Percentiles rank a stretch among this genome's conserved stretches.
Evolutionary conservation across 192 early-diverging fungal genomes (phyloP).

Genomic region (Irineochytrium annulatum): DNA sequence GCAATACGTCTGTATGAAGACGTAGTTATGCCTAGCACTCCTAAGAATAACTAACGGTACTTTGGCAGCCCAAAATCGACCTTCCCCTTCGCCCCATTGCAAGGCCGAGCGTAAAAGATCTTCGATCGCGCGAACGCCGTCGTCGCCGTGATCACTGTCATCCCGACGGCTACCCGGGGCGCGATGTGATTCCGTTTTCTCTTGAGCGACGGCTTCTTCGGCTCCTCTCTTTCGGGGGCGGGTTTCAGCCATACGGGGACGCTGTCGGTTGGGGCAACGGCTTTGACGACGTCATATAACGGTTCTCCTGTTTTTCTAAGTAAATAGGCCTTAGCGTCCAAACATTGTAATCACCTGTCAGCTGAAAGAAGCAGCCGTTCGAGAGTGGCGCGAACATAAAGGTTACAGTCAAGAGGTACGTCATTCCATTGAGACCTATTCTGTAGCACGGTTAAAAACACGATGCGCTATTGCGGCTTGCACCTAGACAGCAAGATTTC

Average conservation of each 20-base stretch:
- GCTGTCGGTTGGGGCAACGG: neutral
- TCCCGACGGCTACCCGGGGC: neutral
- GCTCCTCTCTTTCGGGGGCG: neutral
- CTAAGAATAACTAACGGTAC: conserved; percentile 21
- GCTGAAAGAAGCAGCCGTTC: conserved; percentile 33
- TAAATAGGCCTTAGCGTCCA: neutral
- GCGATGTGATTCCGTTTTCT: neutral
- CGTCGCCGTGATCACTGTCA: neutral
- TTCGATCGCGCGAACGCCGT: conserved; percentile 19
- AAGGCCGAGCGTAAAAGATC: conserved; percentile 32
- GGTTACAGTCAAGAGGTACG: conserved; percentile 30
- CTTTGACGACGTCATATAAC: neutral
- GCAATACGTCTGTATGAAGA: neutral
- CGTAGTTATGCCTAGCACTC: neutral
- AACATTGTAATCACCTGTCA: conserved; percentile 27
- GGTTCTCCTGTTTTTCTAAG: neutral
- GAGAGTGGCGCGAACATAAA: conserved; percentile 25
- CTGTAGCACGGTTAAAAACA: conserved; percentile 7
- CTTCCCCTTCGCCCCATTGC: conserved; percentile 1
- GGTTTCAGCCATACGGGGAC: too few relatives aligned
- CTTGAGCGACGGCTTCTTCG: neutral
- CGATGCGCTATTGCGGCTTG: neutral
- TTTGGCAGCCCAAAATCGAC: conserved; percentile 29
- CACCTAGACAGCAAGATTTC: conserved; percentile 26
- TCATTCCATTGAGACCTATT: conserved; percentile 39